A percentile compares a stretch with the other conserved stretches of the same genome.
Conservation (phyloP, 352 stramenopile species). For the Blastocystis sp. region DNA sequence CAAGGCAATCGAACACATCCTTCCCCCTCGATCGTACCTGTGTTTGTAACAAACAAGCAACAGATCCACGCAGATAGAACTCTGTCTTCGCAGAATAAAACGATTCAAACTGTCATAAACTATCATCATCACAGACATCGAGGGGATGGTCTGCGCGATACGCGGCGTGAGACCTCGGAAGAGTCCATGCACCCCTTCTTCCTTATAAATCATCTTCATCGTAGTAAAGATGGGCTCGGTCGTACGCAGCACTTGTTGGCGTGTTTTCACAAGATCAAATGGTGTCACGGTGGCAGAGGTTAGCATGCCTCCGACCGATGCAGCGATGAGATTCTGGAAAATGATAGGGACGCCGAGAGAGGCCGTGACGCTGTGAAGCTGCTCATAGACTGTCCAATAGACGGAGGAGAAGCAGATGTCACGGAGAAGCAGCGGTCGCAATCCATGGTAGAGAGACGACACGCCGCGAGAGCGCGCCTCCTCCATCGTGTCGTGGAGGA, state of each 20-base stretch:
- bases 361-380: background rate
- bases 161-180: constrained; percentile 41
- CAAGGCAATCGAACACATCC: constrained; percentile 66
- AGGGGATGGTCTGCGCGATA: background rate
- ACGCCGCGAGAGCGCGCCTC: background rate
- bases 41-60: constrained; percentile 6
- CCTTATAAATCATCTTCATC: background rate
- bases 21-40: constrained; percentile 58
- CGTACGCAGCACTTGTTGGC: constrained; percentile 33
- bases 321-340: constrained; percentile 39
- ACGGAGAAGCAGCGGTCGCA: constrained; percentile 22
- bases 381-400: constrained; percentile 42
- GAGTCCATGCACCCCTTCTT: constrained; percentile 25
- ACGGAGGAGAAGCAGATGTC: constrained; percentile 44
- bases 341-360: background rate
- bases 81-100: constrained; percentile 23
- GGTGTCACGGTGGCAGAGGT: background rate
- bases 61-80: background rate
- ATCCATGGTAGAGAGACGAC: constrained; percentile 1
- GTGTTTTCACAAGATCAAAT: constrained; percentile 39
- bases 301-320: constrained; percentile 3
- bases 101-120: constrained; percentile 42
- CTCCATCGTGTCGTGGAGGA: background rate
- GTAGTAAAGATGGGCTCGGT: constrained; percentile 14
- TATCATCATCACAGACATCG: constrained; percentile 51